A percentile compares a stretch with the other conserved stretches of the same genome.
These are phyloP conservation scores for Chaetomium olivaceum DNA, from an alignment of 2,329 filamentous ascomycete species.

Conservation along the genomic window DNA sequence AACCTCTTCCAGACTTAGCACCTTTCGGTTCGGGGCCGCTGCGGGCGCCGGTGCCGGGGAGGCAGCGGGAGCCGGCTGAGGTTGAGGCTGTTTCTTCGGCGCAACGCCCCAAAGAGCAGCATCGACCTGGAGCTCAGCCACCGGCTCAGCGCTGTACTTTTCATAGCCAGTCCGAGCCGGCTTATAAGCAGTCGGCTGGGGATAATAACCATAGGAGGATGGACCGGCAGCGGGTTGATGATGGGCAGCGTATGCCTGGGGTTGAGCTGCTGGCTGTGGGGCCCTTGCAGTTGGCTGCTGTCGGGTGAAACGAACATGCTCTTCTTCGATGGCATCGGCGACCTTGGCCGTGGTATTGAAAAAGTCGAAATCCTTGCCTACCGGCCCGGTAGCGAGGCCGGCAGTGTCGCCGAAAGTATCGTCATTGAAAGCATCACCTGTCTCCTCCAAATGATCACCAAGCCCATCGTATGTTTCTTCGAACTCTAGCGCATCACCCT, in stretches of 20 bases:
- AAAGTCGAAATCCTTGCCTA: constrained; percentile 96
- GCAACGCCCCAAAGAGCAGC: constrained; percentile 87
- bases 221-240: constrained; percentile 38
- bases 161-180: constrained; percentile 84
- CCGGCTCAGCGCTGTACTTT: constrained; percentile 82
- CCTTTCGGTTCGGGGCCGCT: constrained; percentile 60
- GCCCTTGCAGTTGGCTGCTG: constrained; percentile 63
- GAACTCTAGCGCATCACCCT: constrained; percentile 69
- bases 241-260: constrained; percentile 33
- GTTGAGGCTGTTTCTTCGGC: constrained; percentile 53
- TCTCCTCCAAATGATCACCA: constrained; percentile 86
- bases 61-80: constrained; percentile 40
- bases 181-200: constrained; percentile 49
- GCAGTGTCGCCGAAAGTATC: constrained; percentile 75
- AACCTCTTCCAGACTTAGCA: constrained; percentile 96
- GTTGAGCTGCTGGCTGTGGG: constrained; percentile 38
- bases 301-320: constrained; percentile 80
- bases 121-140: constrained; percentile 89
- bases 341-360: constrained; percentile 90
- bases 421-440: constrained; percentile 92
- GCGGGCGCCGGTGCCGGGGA: constrained; percentile 38
- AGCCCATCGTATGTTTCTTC: constrained; percentile 97
- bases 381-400: constrained; percentile 47
- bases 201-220: constrained; percentile 42
- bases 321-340: constrained; percentile 81